Evolutionary conservation across 1,139 yeast genomes (phyloP).

Genomic region (Yamadazyma sp.): DNA sequence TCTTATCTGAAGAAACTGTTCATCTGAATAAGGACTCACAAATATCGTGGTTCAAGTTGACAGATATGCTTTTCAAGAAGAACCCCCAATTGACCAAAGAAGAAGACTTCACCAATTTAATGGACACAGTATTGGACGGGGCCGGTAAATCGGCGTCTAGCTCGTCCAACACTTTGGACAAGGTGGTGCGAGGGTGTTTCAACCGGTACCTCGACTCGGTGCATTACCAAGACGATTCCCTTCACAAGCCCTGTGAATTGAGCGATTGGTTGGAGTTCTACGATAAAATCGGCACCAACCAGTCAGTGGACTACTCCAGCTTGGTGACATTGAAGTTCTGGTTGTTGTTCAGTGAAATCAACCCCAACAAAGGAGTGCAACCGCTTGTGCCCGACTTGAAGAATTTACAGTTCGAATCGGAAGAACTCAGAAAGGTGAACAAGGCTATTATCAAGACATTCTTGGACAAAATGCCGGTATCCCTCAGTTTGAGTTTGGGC

Average conservation of each 20-base stretch:
- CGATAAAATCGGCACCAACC: conserved; percentile 45
- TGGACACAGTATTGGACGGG: conserved; percentile 34
- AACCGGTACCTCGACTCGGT: conserved; percentile 53
- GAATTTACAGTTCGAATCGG: conserved; percentile 44
- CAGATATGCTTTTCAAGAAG: conserved; percentile 54
- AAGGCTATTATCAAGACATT: conserved; percentile 25
- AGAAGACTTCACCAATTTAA: conserved; percentile 45
- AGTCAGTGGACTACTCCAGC: conserved; percentile 54
- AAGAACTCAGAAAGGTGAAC: conserved; percentile 33
- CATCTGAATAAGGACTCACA: conserved; percentile 49
- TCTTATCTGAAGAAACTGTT: conserved; percentile 2
- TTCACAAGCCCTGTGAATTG: conserved; percentile 59
- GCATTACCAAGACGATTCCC: conserved; percentile 62
- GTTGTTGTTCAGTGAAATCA: conserved; percentile 63
- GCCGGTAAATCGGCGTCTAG: conserved; percentile 45
- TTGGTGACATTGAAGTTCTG: conserved; percentile 64
- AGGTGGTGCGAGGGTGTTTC: conserved; percentile 72
- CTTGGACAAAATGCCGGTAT: conserved; percentile 28
- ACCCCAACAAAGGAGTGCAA: conserved; percentile 26
- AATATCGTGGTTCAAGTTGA: conserved; percentile 59
- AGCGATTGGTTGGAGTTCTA: conserved; percentile 79
- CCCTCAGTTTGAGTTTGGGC: conserved; percentile 28
- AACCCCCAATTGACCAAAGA: conserved; percentile 46
- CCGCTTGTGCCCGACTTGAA: conserved; percentile 37
- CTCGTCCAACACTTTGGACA: conserved; percentile 53